These are phyloP conservation scores for Tetracentron sinense DNA, from an alignment of 164 flowering plant genomes.

Conservation along the genomic window DNA sequence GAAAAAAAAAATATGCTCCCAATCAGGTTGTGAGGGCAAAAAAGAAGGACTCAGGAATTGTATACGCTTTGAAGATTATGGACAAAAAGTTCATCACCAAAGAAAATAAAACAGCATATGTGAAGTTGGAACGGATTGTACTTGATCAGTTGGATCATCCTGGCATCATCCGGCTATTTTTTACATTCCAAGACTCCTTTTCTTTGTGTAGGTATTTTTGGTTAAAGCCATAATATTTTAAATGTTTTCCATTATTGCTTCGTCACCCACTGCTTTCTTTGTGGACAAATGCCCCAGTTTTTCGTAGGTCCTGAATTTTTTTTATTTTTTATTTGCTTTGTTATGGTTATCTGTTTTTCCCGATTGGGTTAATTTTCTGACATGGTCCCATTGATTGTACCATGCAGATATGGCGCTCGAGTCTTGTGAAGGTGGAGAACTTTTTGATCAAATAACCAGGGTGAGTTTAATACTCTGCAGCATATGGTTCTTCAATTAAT, in stretches of 20 bases:
- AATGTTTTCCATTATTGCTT: not conserved
- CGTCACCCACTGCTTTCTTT: not conserved
- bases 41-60: constrained; percentile 84
- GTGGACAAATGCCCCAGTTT: not conserved
- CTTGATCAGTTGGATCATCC: constrained; percentile 98
- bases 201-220: constrained; percentile 78
- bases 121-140: constrained; percentile 92
- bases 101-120: constrained; percentile 97
- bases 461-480: constrained; percentile 33
- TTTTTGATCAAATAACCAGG: constrained; percentile 96
- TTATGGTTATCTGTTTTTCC: not conserved
- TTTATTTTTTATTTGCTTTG: too few species aligned
- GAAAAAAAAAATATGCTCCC: not conserved
- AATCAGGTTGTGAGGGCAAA: constrained; percentile 91
- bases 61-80: constrained; percentile 99
- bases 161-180: constrained; percentile 76
- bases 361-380: constrained; percentile 14
- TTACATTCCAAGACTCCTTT: constrained; percentile 91
- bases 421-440: constrained; percentile 99
- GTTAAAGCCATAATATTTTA: constrained; percentile 1
- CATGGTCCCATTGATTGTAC: constrained; percentile 19
- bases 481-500: not conserved
- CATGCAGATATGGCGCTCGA: constrained; percentile 97
- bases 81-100: constrained; percentile 97
- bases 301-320: constrained; percentile 2